These are phyloP conservation scores for Macrocystidia cucumis DNA, from an alignment of 1,284 basidiomycete species.

Conservation along the genomic window DNA sequence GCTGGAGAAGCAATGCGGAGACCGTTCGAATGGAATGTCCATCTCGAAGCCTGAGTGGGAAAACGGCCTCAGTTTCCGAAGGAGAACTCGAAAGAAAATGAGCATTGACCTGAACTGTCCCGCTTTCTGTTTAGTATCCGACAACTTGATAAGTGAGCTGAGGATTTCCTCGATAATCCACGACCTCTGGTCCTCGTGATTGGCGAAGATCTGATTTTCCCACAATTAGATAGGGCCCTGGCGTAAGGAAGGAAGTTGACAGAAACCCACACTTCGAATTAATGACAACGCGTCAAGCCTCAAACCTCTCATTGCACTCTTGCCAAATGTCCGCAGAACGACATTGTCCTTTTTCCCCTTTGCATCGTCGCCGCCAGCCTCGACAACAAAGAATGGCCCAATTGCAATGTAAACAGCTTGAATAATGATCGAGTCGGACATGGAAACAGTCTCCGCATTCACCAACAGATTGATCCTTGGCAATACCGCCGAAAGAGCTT, in stretches of 20 bases:
- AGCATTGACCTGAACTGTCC: constrained; percentile 72
- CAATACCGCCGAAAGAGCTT: constrained; percentile 55
- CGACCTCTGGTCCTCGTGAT: constrained; percentile 80
- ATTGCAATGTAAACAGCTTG: constrained; percentile 88
- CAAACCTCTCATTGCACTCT: constrained; percentile 74
- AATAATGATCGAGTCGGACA: constrained; percentile 87
- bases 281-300: constrained; percentile 77
- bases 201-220: constrained; percentile 71
- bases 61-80: no score
- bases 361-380: constrained; percentile 30
- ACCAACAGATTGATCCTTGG: constrained; percentile 65
- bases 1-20: constrained; percentile 86
- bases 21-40: constrained; percentile 87
- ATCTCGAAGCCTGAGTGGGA: constrained; percentile 53
- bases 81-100: not conserved
- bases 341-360: constrained; percentile 48
- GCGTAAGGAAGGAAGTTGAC: constrained; percentile 2
- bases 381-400: constrained; percentile 86
- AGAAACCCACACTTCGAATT: constrained; percentile 68
- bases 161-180: constrained; percentile 98
- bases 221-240: constrained; percentile 1
- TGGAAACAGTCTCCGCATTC: constrained; percentile 59
- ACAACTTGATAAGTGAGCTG: constrained; percentile 81
- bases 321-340: constrained; percentile 55
- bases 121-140: constrained; percentile 82